Evolutionary conservation across 225 moss, liverwort and hornwort genomes (phyloP).

Genomic region (Anthoceros angustus): DNA sequence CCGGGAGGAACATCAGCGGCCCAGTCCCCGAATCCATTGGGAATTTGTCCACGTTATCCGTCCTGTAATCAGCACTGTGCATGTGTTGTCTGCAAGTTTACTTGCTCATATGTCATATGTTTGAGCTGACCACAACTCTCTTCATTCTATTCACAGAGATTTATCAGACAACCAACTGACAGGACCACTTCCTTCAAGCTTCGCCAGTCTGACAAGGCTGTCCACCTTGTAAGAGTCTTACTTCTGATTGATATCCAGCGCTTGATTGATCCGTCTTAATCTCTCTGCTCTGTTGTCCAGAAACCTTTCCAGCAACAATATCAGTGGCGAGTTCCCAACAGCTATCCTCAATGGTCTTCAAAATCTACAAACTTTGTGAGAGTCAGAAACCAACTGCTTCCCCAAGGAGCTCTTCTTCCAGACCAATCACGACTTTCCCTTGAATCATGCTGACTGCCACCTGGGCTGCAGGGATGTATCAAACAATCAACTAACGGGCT

Average conservation of each 20-base stretch:
- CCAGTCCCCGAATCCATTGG: background rate
- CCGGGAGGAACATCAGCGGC: background rate
- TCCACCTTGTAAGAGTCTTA: background rate
- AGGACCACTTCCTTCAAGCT: background rate
- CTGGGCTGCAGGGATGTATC: background rate
- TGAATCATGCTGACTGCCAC: background rate
- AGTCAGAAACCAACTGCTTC: background rate
- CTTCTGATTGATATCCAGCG: background rate
- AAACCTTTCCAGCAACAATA: background rate
- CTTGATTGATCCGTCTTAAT: background rate
- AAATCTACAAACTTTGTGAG: background rate
- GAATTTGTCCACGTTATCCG: background rate
- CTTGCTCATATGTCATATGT: too few species aligned
- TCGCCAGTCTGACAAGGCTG: background rate
- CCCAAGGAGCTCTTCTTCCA: background rate
- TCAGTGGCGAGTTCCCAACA: background rate
- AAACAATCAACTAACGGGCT: background rate
- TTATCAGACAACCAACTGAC: background rate
- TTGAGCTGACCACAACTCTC: too few species aligned
- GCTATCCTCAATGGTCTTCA: background rate
- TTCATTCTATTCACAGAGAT: background rate
- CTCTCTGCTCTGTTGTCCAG: background rate
- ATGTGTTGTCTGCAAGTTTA: too few species aligned
- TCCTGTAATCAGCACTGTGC: background rate
- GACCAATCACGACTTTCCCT: background rate